Base-by-base conservation (phyloP, 2,329 filamentous ascomycete species). In the Calonectria ilicicola region DNA sequence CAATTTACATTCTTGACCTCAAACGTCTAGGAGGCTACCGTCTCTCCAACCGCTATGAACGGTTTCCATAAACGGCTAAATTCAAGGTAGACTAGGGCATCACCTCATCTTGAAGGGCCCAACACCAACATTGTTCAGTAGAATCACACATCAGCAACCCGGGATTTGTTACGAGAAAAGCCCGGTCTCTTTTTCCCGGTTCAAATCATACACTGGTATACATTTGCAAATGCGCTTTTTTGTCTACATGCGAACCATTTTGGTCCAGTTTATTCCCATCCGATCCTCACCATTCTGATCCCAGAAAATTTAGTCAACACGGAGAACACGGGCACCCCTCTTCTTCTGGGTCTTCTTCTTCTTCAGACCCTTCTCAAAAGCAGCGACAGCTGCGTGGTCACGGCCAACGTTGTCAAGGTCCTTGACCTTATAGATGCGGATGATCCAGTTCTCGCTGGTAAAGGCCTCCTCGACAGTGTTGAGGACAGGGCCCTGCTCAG, bases 381-480 rank as follows among this genome's bases (percentile, higher is more conserved):
- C 90, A 35, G 90, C 87, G 2, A 87, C 91, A 0, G 90, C 85
- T 6, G 91, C 91, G 82, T 98, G 96, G 80, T 98, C 95, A 83
- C 97, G 92, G 68, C 95, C 96, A 77, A 99, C 89, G 84, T 98
- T 98, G 87, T 99, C 97, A 72, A 98, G 92, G 80, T 98, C 96
- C 89, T 99, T 99, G 87, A 99, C 97, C 90, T 99, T 99, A 90
- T 98, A 99, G 82, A 99, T 98, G 76, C 97, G 91, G 83, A 99
- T 98, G 84, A 99, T 99, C 97, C 97, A 99, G 90, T 99, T 99
- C 89, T 99, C 97, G 81, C 95, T 98, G 68, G 97, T 99, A 84
- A 98, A 99, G 12, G 97, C 97, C 87, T 99, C 97, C 83, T 99
- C 97, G 58, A 99, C 86, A 5, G 93, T 97, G 85, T 93, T 95